Conservation (phyloP, 495 filamentous ascomycete species). For the Symbiotaphrina buchneri region DNA sequence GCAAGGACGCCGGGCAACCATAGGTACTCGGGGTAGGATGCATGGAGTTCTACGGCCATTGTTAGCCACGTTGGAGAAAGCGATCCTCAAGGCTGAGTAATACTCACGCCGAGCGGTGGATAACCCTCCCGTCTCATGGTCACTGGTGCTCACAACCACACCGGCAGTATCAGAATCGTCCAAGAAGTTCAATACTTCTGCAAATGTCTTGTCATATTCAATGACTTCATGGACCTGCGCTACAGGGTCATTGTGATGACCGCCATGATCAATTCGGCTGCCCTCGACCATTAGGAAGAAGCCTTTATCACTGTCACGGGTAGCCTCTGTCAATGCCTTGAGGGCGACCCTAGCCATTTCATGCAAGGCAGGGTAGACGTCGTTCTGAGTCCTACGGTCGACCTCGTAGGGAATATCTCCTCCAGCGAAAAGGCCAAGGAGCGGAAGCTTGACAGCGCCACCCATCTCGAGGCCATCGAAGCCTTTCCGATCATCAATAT, state of each 20-base stretch:
- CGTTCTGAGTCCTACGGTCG: constrained; percentile 54
- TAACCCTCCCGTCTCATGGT: constrained; percentile 89
- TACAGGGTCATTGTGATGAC: constrained; percentile 83
- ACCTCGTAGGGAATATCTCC: constrained; percentile 82
- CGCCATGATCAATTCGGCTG: constrained; percentile 87
- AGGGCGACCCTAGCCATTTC: constrained; percentile 81
- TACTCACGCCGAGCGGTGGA: constrained; percentile 49
- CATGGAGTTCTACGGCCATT: constrained; percentile 28
- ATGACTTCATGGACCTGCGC: constrained; percentile 90
- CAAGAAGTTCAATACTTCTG: constrained; percentile 64
- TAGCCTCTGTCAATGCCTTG: constrained; percentile 58
- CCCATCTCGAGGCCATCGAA: constrained; percentile 61
- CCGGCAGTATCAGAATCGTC: constrained; percentile 47
- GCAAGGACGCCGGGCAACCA: constrained; percentile 72
- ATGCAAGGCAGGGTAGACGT: constrained; percentile 68
- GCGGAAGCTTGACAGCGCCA: constrained; percentile 48
- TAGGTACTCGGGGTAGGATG: constrained; percentile 49
- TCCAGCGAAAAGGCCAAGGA: constrained; percentile 70
- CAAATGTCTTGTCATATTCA: constrained; percentile 74
- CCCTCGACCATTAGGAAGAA: constrained; percentile 99
- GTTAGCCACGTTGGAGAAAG: background rate
- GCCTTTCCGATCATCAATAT: constrained; percentile 42
- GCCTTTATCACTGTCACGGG: constrained; percentile 63
- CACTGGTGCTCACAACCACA: constrained; percentile 69
- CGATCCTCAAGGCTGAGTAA: too few species aligned